Percentiles rank a stretch among this genome's conserved stretches.
phyloP scores from a whole-genome alignment of 2,329 filamentous ascomycete genomes.

The Verticillium nubilum region DNA sequence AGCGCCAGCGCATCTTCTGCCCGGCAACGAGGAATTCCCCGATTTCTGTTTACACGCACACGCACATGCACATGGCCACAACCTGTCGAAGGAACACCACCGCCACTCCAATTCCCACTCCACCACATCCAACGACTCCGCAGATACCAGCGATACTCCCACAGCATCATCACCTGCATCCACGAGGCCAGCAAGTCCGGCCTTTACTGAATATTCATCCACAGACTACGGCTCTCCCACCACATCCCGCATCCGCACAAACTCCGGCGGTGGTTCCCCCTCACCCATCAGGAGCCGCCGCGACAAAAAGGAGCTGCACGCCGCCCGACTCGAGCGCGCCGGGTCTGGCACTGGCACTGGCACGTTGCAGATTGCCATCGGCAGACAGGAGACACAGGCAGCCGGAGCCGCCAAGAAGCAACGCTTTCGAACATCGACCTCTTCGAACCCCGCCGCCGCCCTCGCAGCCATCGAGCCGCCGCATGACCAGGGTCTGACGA shows the following conservation, averaged over 20 bases:
- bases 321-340: constrained; percentile 40
- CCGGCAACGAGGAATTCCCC: constrained; percentile 33
- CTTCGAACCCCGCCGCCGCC: constrained; percentile 31
- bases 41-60: constrained; percentile 36
- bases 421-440: constrained; percentile 25
- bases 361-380: not conserved
- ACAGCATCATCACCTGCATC: constrained; percentile 17
- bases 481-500: constrained; percentile 46
- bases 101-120: constrained; percentile 8
- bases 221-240: constrained; percentile 1
- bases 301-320: constrained; percentile 45
- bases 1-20: constrained; percentile 15
- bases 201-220: constrained; percentile 15
- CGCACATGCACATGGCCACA: not conserved
- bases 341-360: constrained; percentile 17
- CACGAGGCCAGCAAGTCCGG: constrained; percentile 19
- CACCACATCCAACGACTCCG: constrained; percentile 8
- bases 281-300: constrained; percentile 30
- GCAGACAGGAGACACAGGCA: not conserved
- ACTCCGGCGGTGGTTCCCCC: constrained; percentile 19
- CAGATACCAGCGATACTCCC: constrained; percentile 11
- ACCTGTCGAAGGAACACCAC: constrained; percentile 3
- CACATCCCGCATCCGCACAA: constrained; percentile 10
- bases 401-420: constrained; percentile 25
- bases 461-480: constrained; percentile 40